Evolutionary conservation across 495 filamentous ascomycete species (phyloP).

Genomic region (Podospora didyma): DNA sequence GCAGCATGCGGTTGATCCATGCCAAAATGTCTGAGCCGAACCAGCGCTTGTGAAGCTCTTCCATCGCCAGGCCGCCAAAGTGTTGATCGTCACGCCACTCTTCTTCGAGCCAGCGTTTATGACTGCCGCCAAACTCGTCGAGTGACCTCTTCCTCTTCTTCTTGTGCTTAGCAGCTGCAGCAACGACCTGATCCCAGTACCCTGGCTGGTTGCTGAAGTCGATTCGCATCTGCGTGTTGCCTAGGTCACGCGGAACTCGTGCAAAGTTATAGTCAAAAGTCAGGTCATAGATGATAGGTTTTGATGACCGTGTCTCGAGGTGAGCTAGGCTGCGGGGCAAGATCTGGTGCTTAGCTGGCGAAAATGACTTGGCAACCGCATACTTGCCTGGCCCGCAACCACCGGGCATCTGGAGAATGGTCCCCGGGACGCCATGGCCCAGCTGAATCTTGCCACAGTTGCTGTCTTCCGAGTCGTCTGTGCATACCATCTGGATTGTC

Average conservation of each 20-base stretch:
- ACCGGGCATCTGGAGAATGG: constrained; percentile 33
- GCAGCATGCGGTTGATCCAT: background rate
- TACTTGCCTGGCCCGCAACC: constrained; percentile 35
- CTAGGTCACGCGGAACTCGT: background rate
- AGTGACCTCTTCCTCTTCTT: background rate
- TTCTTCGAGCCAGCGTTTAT: constrained; percentile 8
- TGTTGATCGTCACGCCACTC: constrained; percentile 1
- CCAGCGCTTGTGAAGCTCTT: constrained; percentile 16
- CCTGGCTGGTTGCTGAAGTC: constrained; percentile 14
- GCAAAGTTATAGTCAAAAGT: constrained; percentile 22
- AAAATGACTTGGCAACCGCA: constrained; percentile 31
- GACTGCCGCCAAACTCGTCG: background rate
- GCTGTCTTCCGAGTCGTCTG: constrained; percentile 15
- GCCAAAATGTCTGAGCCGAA: constrained; percentile 2
- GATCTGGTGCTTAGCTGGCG: constrained; percentile 12
- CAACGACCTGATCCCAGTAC: constrained; percentile 8
- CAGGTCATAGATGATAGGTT: constrained; percentile 10
- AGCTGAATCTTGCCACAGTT: constrained; percentile 31
- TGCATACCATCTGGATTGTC: constrained; percentile 25
- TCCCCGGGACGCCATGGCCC: constrained; percentile 22
- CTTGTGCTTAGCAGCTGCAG: background rate
- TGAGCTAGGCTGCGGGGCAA: constrained; percentile 9
- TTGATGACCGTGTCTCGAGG: background rate
- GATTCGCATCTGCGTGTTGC: constrained; percentile 2
- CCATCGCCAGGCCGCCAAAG: background rate